Evolutionary conservation across 2,329 filamentous ascomycete genomes (phyloP).

Genomic region (Fusarium sp.): DNA sequence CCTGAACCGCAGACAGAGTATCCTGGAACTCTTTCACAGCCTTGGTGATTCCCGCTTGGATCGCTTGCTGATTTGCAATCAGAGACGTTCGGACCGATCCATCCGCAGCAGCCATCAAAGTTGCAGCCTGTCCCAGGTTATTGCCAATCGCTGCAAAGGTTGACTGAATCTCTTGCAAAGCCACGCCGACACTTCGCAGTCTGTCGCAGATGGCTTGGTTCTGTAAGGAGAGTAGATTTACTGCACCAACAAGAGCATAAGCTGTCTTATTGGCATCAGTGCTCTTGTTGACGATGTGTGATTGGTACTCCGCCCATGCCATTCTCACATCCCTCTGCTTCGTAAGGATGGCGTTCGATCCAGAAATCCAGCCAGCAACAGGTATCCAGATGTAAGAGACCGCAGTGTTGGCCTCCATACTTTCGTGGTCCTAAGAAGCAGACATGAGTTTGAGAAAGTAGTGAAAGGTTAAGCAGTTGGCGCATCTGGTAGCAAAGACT

Average conservation of each 20-base stretch:
- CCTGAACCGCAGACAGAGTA: neutral
- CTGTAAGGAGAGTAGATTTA: rapidly evolving
- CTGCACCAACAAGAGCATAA: rapidly evolving
- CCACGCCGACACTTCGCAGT: rapidly evolving
- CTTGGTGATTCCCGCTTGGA: rapidly evolving
- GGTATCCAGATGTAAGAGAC: rapidly evolving
- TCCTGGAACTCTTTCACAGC: neutral
- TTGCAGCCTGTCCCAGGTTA: rapidly evolving
- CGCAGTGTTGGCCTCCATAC: rapidly evolving
- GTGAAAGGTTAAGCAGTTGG: neutral
- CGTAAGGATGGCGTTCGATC: rapidly evolving
- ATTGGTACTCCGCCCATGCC: rapidly evolving
- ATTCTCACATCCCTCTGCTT: rapidly evolving
- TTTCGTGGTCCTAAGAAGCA: too few species aligned
- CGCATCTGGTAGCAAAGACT: rapidly evolving
- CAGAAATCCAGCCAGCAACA: rapidly evolving
- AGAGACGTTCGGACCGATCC: rapidly evolving
- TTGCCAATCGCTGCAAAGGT: rapidly evolving
- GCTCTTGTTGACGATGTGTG: rapidly evolving
- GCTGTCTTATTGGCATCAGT: neutral
- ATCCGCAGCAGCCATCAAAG: rapidly evolving
- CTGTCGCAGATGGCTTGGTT: rapidly evolving
- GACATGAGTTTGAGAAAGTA: too few species aligned
- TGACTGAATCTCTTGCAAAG: rapidly evolving
- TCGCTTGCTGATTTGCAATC: neutral